Percentiles rank a stretch among this genome's conserved stretches.
phyloP scores from a whole-genome alignment of 768 basidiomycete genomes.

The Hygrocybe coccinea region DNA sequence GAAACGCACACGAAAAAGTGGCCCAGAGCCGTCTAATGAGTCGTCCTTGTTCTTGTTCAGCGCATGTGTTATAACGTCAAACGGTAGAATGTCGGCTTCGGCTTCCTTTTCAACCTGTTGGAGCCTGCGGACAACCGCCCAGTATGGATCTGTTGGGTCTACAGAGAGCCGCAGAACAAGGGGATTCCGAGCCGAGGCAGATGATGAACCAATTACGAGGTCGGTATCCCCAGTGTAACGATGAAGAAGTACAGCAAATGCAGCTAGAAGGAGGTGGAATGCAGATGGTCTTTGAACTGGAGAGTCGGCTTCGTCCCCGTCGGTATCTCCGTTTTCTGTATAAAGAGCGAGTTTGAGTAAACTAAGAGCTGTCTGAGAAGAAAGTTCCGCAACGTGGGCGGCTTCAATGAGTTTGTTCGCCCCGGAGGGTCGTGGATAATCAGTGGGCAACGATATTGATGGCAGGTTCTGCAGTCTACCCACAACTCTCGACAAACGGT shows the following conservation, averaged over 20 bases:
- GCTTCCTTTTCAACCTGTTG: constrained; percentile 82
- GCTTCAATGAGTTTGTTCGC: constrained; percentile 81
- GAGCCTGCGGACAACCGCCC: constrained; percentile 80
- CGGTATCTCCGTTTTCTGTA: constrained; percentile 50
- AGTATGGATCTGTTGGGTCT: constrained; percentile 83
- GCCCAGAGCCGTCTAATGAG: constrained; percentile 44
- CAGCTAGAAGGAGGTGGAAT: constrained; percentile 88
- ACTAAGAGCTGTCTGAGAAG: constrained; percentile 68
- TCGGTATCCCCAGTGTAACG: constrained; percentile 95
- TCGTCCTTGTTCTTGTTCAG: constrained; percentile 62
- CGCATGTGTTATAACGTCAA: constrained; percentile 67
- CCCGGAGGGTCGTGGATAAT: constrained; percentile 82
- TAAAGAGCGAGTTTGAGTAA: constrained; percentile 79
- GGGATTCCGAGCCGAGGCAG: constrained; percentile 67
- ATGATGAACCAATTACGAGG: constrained; percentile 85
- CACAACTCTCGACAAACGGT: constrained; percentile 51
- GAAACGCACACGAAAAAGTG: constrained; percentile 92
- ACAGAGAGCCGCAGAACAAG: constrained; percentile 79
- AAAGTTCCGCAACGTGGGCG: constrained; percentile 64
- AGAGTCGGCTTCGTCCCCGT: constrained; percentile 42
- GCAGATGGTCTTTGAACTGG: constrained; percentile 59
- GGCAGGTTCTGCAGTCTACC: constrained; percentile 75
- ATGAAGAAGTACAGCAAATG: constrained; percentile 86
- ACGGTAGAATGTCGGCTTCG: constrained; percentile 74
- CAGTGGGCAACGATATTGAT: constrained; percentile 88